Conservation (phyloP, 2,329 filamentous ascomycete genomes). For the Ramichloridium luteum region DNA sequence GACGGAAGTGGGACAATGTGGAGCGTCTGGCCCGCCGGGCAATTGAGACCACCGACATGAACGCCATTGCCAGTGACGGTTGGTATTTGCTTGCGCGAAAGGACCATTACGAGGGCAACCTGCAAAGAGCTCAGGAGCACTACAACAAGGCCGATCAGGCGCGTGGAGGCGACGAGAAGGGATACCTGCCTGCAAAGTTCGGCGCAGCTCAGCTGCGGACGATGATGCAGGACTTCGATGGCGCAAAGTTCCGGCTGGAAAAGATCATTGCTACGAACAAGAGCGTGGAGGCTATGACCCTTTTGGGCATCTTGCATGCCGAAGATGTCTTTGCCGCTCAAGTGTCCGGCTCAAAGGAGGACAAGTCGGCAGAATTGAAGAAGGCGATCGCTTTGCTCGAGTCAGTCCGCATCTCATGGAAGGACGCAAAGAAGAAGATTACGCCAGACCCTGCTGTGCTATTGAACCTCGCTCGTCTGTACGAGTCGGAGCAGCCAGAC, state of each 20-base stretch:
- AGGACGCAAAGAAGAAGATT: constrained; percentile 76
- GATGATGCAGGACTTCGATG: constrained; percentile 69
- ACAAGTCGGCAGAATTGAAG: constrained; percentile 72
- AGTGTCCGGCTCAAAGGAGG: constrained; percentile 61
- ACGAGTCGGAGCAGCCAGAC: constrained; percentile 74
- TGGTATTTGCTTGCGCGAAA: constrained; percentile 93
- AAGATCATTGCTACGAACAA: constrained; percentile 64
- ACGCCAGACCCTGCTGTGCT: constrained; percentile 75
- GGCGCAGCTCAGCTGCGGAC: constrained; percentile 84
- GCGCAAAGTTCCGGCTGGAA: constrained; percentile 85
- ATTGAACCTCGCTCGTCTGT: constrained; percentile 80
- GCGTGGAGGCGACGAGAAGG: constrained; percentile 77
- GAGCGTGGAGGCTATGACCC: constrained; percentile 75
- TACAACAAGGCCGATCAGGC: constrained; percentile 87
- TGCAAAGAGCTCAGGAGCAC: constrained; percentile 65
- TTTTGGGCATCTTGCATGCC: constrained; percentile 82
- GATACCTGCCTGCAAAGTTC: constrained; percentile 89
- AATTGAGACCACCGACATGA: constrained; percentile 91
- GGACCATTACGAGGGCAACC: constrained; percentile 70
- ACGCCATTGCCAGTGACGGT: constrained; percentile 90
- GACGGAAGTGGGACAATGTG: constrained; percentile 68
- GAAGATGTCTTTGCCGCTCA: constrained; percentile 84
- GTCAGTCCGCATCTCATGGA: constrained; percentile 76
- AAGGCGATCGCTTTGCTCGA: constrained; percentile 82
- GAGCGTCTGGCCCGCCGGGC: constrained; percentile 82